Evolutionary conservation across 1,139 yeast species (phyloP), one percentile per base, ranked within the genome.

Genomic region (Pichia sp.): DNA sequence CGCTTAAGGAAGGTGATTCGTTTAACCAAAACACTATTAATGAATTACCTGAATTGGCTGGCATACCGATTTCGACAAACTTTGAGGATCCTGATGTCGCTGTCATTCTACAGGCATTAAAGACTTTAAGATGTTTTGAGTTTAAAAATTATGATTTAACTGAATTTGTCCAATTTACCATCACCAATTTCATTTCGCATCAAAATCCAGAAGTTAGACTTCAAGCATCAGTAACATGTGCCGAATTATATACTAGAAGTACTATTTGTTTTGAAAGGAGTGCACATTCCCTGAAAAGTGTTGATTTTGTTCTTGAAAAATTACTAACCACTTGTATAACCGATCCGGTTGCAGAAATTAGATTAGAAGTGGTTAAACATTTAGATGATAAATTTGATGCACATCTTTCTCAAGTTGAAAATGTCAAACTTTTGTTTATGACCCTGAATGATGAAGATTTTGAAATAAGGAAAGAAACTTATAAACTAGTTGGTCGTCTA

Each of bases 381-480:
- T 68, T 94, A 39, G 87, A 86, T 33, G 77, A 81, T 3, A 74
- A 76, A 48, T 84, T 92, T 58, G 97, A 92, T 58, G 87, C 96
- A 0, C 98, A 92, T 57, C 67, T 94, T 39, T 87, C 97, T 0
- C 97, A 92, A 62, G 95, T 96, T 0, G 95, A 85, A 51, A 90
- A 89, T 59, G 94, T 90, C 24, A 73, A 89, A 46, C 66, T 90
- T 28, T 68, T 94, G 32, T 87, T 92, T 58, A 86, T 90, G 71
- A 94, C 96, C 0, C 69, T 92, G 46, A 87, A 94, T 59, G 99
- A 94, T 64, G 98, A 90, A 61, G 78, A 78, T 1, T 94, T 92
- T 60, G 78, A 78, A 11, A 87, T 92, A 24, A 75, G 96, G 42
- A 80, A 84, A 56, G 84, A 79, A n/a, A 84, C 96, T 0, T 78